Percentiles rank a stretch among this genome's conserved stretches.
Evolutionary conservation across 2,329 filamentous ascomycete genomes (phyloP).

Genomic region (Tolypocladium sp.): DNA sequence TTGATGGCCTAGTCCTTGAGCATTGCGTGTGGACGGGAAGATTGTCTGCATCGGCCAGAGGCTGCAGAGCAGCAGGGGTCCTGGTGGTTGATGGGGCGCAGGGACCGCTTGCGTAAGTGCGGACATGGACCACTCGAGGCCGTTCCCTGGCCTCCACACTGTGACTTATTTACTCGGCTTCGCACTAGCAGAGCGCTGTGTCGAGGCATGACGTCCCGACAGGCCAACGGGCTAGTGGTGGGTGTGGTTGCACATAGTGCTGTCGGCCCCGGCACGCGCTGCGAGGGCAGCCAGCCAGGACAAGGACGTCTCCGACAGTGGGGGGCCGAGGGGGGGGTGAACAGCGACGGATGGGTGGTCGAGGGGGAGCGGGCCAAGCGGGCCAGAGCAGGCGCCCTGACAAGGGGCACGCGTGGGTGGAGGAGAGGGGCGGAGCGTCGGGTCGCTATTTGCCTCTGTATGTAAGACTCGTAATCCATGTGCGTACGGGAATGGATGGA

Average conservation of each 20-base stretch:
- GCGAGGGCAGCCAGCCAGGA: background rate
- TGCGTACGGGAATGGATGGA: background rate
- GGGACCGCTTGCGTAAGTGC: background rate
- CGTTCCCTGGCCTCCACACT: background rate
- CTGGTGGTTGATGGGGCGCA: background rate
- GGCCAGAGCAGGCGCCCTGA: background rate
- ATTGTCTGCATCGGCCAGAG: slow-evolving; percentile 3
- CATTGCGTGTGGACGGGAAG: background rate
- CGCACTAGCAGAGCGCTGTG: background rate
- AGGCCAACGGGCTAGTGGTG: background rate
- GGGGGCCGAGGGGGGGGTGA: background rate
- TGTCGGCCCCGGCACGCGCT: background rate
- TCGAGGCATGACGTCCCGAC: background rate
- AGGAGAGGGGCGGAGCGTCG: background rate
- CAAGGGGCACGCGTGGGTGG: background rate
- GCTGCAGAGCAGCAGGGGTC: slow-evolving; percentile 1
- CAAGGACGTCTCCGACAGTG: background rate
- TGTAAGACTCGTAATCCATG: background rate
- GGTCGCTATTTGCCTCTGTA: background rate
- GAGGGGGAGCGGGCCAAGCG: background rate
- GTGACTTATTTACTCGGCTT: background rate
- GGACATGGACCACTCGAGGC: background rate
- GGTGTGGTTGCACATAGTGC: background rate
- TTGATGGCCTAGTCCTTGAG: background rate
- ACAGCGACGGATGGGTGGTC: background rate